phyloP scores from a whole-genome alignment of 495 filamentous ascomycete genomes.

The Aspergillus cristatus region DNA sequence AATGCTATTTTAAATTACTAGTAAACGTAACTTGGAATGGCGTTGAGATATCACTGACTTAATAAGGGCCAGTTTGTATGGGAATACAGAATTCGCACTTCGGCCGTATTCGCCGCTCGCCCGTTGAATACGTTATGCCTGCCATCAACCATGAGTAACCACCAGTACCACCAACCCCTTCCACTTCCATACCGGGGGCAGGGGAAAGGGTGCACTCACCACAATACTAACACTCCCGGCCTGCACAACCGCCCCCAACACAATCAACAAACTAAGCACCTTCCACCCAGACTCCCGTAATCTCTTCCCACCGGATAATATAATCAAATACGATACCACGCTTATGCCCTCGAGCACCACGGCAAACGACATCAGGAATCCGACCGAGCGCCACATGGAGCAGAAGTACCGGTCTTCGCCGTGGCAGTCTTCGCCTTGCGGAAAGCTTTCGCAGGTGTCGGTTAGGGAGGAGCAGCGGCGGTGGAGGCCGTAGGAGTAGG shows the following conservation, averaged over 20 bases:
- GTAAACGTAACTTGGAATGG: no score
- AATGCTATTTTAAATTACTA: no score
- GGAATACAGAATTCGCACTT: no score
- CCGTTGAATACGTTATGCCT: no score
- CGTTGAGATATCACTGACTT: no score
- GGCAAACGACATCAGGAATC: constrained; percentile 77
- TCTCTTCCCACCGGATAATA: constrained; percentile 66
- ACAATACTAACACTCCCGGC: constrained; percentile 65
- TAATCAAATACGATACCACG: constrained; percentile 62
- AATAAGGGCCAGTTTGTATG: no score
- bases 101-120: no score
- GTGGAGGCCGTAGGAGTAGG: constrained; percentile 71
- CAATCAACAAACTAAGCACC: constrained; percentile 54
- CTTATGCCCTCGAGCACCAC: constrained; percentile 67
- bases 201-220: constrained; percentile 43
- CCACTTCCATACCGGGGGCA: neutral
- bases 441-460: constrained; percentile 48
- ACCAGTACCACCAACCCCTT: neutral
- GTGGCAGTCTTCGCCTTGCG: constrained; percentile 56
- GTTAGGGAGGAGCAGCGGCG: constrained; percentile 63
- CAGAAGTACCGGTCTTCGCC: constrained; percentile 71
- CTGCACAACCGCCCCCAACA: constrained; percentile 52
- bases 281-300: constrained; percentile 73
- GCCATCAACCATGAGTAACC: neutral
- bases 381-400: constrained; percentile 80